Base-by-base conservation (phyloP, 2,329 filamentous ascomycete genomes). In the Fusarium coicis region DNA sequence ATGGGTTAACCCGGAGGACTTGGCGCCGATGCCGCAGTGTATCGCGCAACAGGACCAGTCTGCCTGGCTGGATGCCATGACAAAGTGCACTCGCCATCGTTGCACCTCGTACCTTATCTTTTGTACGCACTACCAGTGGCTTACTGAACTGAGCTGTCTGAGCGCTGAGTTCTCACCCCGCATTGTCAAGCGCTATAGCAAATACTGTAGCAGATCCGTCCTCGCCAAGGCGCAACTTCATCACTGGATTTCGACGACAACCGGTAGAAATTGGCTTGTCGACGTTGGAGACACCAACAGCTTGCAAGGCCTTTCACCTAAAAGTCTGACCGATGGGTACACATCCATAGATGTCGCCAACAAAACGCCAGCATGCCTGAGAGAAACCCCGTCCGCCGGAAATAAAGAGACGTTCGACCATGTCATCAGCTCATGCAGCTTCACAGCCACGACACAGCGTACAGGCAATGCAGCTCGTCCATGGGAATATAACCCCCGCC, bases 1-100 rank as follows among this genome's bases (percentile, higher is more conserved):
- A 11, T 74, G 72, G 72, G 61, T 74, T 3, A 70, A 62, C 2
- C 68, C 72, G 2, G 72, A 74, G 26, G 72, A 70, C 30, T 19
- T 74, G 2, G 9, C 39, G 1, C 64, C 72, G 2, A 74, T 70
- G 72, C 72, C 72, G 2, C 72, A 74, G 30, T 74, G 68, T 21
- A 62, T 74, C 32, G 47, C 58, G 2, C 68, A 74, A 16, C 72
- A 74, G 16, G 61, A 74, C 26, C 56, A 49, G 9, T 36, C 50
- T 2, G 21, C 36, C 23, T 74, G 72, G 72, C 26, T 74, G 5
- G 44, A n/a, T 21, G 21, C 54, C 16, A 74, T 74, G 72, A 70
- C 61, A 6, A 50, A 34, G 34, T 74, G 72, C 15, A 74, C 72
- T 30, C 23, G 19, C 11, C 44, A 56, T 32, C 61, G 64, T 23